phyloP scores from a whole-genome alignment of 768 basidiomycete genomes.

The Candolleomyces eurysporus region DNA sequence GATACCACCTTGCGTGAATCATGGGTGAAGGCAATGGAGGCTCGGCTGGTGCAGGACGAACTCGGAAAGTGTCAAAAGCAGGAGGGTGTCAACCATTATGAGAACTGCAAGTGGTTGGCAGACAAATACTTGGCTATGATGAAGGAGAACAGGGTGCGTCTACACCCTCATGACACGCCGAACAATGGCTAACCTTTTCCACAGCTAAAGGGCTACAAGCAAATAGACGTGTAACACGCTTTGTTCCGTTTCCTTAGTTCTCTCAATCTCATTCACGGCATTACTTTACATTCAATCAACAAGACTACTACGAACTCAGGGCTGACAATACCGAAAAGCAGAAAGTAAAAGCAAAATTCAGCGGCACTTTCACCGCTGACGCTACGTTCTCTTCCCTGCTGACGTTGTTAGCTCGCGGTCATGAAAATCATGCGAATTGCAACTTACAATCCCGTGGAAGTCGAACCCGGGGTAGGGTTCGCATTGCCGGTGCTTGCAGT shows the following conservation, averaged over 20 bases:
- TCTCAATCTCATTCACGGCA: neutral
- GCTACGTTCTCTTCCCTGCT: too few relatives aligned
- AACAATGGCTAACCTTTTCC: neutral
- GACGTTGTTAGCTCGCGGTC: too few relatives aligned
- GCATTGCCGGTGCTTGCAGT: too few relatives aligned
- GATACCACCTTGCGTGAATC: slow-evolving; percentile 84
- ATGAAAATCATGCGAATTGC: too few relatives aligned
- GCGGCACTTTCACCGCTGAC: too few relatives aligned
- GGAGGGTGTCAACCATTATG: slow-evolving; percentile 91
- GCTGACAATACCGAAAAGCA: too few relatives aligned
- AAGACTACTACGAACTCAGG: too few relatives aligned
- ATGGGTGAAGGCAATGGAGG: slow-evolving; percentile 95
- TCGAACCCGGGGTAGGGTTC: too few relatives aligned
- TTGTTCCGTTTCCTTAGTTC: neutral
- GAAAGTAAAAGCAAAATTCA: too few relatives aligned
- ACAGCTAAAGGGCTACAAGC: slow-evolving; percentile 84
- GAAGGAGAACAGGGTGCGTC: slow-evolving; percentile 73
- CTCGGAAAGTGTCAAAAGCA: slow-evolving; percentile 84
- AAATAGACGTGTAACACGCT: slow-evolving; percentile 50
- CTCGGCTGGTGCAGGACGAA: slow-evolving; percentile 82
- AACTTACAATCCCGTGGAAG: too few relatives aligned
- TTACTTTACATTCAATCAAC: neutral
- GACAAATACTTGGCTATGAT: slow-evolving; percentile 83
- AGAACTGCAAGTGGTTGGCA: slow-evolving; percentile 83
- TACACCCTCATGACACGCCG: too few relatives aligned